Conservation (phyloP, 306 rosid genomes). For the Glycyrrhiza uralensis region DNA sequence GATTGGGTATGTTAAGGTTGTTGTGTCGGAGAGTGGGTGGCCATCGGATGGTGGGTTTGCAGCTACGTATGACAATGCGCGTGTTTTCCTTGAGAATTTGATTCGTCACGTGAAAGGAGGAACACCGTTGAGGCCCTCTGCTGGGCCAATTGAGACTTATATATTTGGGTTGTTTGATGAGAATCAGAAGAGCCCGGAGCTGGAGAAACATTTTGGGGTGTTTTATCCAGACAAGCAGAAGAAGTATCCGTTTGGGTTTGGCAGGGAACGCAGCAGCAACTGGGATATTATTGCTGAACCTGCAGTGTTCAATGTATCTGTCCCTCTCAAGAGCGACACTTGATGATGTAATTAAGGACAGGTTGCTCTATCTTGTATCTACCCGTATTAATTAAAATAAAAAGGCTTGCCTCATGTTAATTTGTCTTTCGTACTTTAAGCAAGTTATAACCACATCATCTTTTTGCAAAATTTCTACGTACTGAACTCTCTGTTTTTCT, state of each 20-base stretch:
- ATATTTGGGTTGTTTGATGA: constrained; percentile 41
- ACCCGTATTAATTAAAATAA: too few species aligned
- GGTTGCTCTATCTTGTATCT: background rate
- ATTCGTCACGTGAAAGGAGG: constrained; percentile 45
- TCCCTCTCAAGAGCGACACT: constrained; percentile 36
- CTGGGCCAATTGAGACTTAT: constrained; percentile 29
- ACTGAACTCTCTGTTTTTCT: too few species aligned
- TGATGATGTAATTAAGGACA: background rate
- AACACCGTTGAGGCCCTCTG: constrained; percentile 58
- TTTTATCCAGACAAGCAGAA: constrained; percentile 31
- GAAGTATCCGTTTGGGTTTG: constrained; percentile 42
- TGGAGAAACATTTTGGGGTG: constrained; percentile 38
- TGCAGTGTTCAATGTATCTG: constrained; percentile 23
- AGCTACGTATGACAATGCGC: constrained; percentile 44
- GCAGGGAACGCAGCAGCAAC: background rate
- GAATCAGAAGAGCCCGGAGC: constrained; percentile 2
- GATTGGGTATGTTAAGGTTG: constrained; percentile 52
- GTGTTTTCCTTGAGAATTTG: constrained; percentile 43
- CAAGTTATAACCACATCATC: too few species aligned
- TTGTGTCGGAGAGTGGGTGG: constrained; percentile 69
- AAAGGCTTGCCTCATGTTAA: too few species aligned
- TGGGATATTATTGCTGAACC: background rate
- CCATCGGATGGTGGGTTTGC: constrained; percentile 52
- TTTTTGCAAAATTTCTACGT: too few species aligned
- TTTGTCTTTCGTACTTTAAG: too few species aligned